Evolutionary conservation across 2,329 filamentous ascomycete genomes (phyloP).

Genomic region (Madurella fahalii): DNA sequence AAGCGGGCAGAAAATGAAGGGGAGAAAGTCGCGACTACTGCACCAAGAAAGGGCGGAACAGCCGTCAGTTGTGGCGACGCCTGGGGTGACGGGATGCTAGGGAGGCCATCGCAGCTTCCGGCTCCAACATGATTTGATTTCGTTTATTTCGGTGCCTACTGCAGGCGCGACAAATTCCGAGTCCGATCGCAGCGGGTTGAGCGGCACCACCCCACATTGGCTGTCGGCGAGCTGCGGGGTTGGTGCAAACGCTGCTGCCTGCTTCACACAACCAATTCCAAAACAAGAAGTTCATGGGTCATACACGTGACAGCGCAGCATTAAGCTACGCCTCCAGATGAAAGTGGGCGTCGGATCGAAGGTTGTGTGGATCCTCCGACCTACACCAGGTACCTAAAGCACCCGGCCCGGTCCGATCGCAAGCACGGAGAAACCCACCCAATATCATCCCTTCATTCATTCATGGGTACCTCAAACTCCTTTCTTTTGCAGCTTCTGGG

Average conservation of each 20-base stretch:
- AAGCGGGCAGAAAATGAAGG: background rate
- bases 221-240: background rate
- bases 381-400: no score
- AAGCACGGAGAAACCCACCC: no score
- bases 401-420: no score
- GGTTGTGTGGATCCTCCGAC: no score
- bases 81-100: background rate
- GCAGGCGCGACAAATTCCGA: background rate
- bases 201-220: conserved; percentile 10
- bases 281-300: no score
- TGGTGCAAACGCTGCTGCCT: conserved; percentile 23
- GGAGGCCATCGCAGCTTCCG: conserved; percentile 1
- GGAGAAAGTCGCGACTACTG: background rate
- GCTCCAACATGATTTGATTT: conserved; percentile 1
- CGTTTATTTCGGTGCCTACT: conserved; percentile 27
- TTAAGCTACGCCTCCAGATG: no score
- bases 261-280: conserved; percentile 1
- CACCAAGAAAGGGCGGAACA: background rate
- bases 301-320: no score
- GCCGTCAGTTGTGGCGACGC: background rate
- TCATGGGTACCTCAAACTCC: no score
- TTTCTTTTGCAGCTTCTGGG: no score
- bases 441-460: no score
- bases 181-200: no score
- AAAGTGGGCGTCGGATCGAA: no score